Percentiles rank a stretch among this genome's conserved stretches.
phyloP scores from a whole-genome alignment of 345 rosid genomes.

The Chamaenerion angustifolium region DNA sequence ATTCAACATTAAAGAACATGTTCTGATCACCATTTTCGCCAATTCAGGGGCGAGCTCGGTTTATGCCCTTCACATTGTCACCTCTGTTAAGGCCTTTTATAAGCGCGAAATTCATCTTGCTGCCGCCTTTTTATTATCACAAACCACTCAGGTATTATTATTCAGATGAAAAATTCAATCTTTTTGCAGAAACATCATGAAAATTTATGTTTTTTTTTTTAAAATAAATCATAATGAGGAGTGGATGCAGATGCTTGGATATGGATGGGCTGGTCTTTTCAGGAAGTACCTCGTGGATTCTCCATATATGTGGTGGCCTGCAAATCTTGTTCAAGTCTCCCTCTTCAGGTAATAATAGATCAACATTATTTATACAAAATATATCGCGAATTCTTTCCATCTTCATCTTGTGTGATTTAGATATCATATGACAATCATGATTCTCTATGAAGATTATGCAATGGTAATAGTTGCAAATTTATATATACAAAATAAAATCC shows the following conservation, averaged over 20 bases:
- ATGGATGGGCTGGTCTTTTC: constrained; percentile 80
- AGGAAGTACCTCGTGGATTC: constrained; percentile 57
- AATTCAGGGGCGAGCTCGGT: constrained; percentile 30
- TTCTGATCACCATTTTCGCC: constrained; percentile 44
- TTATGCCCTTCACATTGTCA: constrained; percentile 27
- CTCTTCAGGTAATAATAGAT: constrained; percentile 38
- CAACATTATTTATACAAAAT: no score
- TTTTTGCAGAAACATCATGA: background rate
- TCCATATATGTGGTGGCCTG: constrained; percentile 92
- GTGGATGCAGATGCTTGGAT: constrained; percentile 51
- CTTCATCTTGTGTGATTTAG: no score
- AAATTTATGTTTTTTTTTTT: background rate
- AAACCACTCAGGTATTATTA: constrained; percentile 25
- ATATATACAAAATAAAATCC: background rate
- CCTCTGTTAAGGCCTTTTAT: constrained; percentile 37
- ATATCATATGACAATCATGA: no score
- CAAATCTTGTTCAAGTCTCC: constrained; percentile 68
- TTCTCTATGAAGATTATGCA: background rate
- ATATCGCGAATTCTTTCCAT: no score
- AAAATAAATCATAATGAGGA: background rate
- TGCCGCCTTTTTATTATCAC: constrained; percentile 17
- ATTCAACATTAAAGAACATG: constrained; percentile 42
- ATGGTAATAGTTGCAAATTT: no score
- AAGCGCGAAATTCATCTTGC: constrained; percentile 13
- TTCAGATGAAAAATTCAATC: no score